Evolutionary conservation across 2,329 filamentous ascomycete genomes (phyloP), one percentile per base, ranked within the genome.

Genomic region (Trichoderma guizhouense): DNA sequence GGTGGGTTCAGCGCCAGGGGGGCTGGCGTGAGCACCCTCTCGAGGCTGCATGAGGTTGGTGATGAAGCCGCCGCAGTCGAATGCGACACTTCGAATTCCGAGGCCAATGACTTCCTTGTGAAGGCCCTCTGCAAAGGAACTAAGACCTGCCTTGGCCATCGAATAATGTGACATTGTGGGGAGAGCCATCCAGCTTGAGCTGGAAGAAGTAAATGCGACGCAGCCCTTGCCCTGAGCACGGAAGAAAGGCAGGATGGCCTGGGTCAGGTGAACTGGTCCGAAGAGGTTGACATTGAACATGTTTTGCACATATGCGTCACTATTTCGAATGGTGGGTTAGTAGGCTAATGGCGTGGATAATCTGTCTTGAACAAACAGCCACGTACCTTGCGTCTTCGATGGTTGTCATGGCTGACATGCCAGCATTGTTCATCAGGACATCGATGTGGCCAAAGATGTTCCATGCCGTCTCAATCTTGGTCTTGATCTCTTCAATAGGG

Each of bases 351-450:
- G 3, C 2, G 7, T 5, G 12, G 4, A 28, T 3, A 11, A 28
- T 32, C n/a, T 2, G 8, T 11, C 3, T 0, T 8, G 4, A n/a
- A n/a, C 7, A 11, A 47, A 15, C 18, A 14, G 76, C 78, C 55
- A 43, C 39, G n/a, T 73, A 81, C 80, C 75, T 72, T 11, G 79
- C 76, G 34, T 82, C 80, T 15, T 82, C 81, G 32, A 75, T 75
- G 18, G 74, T 73, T 12, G 75, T 76, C 55, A 78, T 72, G 2
- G 75, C 71, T 1, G 77, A 78, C 34, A 76, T 78, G 34, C 78
- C 80, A 9, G 80, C 81, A 58, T 81, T 81, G 72, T 82, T 82
- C 24, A 81, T 73, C 18, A 81, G 67, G 6, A 81, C 73, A 30
- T 82, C 79, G 18, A 82, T 78, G 8, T 73, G 76, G 0, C 79